phyloP scores from a whole-genome alignment of 768 basidiomycete species.

The Podaxis pistillaris region DNA sequence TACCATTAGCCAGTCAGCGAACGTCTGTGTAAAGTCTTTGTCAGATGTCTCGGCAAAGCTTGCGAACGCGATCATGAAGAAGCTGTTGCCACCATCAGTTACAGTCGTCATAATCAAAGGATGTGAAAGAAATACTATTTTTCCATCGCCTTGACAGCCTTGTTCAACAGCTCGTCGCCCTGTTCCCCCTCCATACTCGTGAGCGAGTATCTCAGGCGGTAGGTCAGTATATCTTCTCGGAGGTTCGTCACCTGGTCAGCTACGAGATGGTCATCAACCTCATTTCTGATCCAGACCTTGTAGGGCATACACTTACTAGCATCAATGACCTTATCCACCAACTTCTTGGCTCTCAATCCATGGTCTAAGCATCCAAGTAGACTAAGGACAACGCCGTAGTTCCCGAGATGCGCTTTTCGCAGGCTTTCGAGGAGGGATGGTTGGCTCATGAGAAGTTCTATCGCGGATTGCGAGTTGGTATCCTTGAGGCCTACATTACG shows the following conservation, averaged over 20 bases:
- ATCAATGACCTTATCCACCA: conserved; percentile 92
- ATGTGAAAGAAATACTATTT: conserved; percentile 69
- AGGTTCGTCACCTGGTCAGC: conserved; percentile 92
- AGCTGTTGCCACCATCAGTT: conserved; percentile 44
- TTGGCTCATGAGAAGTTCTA: conserved; percentile 79
- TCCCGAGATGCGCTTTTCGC: conserved; percentile 88
- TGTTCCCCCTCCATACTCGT: conserved; percentile 69
- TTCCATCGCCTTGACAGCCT: conserved; percentile 76
- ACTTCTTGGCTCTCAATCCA: conserved; percentile 79
- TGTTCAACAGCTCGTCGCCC: conserved; percentile 54
- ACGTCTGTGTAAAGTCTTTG: conserved; percentile 56
- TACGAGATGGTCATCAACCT: conserved; percentile 26
- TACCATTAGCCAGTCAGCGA: conserved; percentile 87
- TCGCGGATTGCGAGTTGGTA: conserved; percentile 72
- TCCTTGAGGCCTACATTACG: conserved; percentile 54
- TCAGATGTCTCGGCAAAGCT: conserved; percentile 75
- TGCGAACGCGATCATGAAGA: conserved; percentile 93
- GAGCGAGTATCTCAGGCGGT: conserved; percentile 84
- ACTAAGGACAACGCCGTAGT: conserved; percentile 88
- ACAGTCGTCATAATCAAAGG: background rate
- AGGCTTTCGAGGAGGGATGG: conserved; percentile 81
- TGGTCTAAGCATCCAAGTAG: conserved; percentile 91
- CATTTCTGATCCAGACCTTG: background rate
- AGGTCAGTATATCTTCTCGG: conserved; percentile 81
- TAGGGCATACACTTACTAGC: conserved; percentile 35